Percentiles rank a stretch among this genome's conserved stretches.
Conservation (phyloP, 148 eudicot genomes). For the Cornus suecica region DNA sequence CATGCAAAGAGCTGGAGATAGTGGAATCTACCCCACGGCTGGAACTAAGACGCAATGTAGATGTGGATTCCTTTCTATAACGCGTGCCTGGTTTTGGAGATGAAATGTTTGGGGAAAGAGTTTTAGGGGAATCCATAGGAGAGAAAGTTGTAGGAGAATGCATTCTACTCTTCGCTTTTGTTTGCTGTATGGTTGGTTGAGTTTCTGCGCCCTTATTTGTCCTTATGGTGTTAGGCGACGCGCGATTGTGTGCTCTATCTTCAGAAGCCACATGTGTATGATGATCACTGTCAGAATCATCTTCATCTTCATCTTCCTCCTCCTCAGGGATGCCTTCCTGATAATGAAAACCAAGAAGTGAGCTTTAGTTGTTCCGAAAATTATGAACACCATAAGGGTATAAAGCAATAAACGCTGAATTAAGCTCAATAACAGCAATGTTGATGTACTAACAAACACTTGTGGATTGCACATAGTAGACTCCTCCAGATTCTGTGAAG, state of each 20-base stretch:
- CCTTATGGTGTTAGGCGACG: slow-evolving; percentile 22
- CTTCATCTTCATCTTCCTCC: slow-evolving; percentile 17
- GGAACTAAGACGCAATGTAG: slow-evolving; percentile 30
- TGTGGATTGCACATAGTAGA: slow-evolving; percentile 32
- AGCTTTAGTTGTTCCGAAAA: neutral
- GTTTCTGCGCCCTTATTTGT: slow-evolving; percentile 20
- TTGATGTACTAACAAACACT: slow-evolving; percentile 14
- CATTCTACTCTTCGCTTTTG: slow-evolving; percentile 6
- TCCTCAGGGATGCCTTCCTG: slow-evolving; percentile 41
- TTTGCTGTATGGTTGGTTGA: neutral
- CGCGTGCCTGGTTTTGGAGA: slow-evolving; percentile 26
- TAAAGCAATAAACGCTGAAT: neutral
- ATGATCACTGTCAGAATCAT: slow-evolving; percentile 13
- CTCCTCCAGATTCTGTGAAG: slow-evolving; percentile 28
- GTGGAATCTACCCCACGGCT: slow-evolving; percentile 21
- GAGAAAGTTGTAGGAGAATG: slow-evolving; percentile 24
- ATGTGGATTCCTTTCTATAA: slow-evolving; percentile 15
- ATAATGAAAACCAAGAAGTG: slow-evolving; percentile 3
- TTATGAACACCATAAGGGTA: neutral
- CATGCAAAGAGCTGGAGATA: slow-evolving; percentile 21
- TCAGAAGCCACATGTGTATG: slow-evolving; percentile 1
- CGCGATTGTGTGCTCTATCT: slow-evolving; percentile 13
- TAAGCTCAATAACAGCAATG: neutral
- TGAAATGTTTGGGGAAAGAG: slow-evolving; percentile 17
- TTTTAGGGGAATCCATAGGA: slow-evolving; percentile 26